Base-by-base conservation (phyloP, 805 yeast species). In the Saturnispora sanitii region DNA sequence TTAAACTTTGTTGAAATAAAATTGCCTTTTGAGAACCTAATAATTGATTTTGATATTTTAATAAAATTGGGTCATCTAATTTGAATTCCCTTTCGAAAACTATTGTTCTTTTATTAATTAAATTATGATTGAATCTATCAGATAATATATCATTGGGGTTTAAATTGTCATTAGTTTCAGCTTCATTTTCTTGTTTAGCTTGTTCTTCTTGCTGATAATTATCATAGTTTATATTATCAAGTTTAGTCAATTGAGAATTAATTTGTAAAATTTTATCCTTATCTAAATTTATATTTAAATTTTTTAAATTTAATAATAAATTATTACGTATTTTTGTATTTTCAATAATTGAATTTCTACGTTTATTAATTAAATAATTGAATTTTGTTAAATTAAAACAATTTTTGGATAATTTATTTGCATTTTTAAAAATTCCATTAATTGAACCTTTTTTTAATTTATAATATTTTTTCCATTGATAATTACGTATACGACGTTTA, bases 381-480 rank as follows among this genome's bases (percentile, higher is more conserved):
- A 27, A 27, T 9, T 27, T 27, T n/a, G 35, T 19, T 13, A 32
- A 9, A 15, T 32, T 19, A 19, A 5, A 11, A 6, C 37, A 43
- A 47, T 27, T 41, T 48, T n/a, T 49, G 38, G 19, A 42, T 45
- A 27, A 31, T 38, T 5, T 17, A 9, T 13, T 27, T 19, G 22
- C 30, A 21, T 15, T 28, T 16, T 12, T 17, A 27, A n/a, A 45
- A 25, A 41, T 18, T 29, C 33, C 33, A 17, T 39, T 47, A 28
- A 47, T 50, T 8, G 59, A 56, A 7, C 77, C 76, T 18, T 61
- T 51, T 47, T 65, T 70, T 23, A 60, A 58, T 38, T 60, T 64
- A 66, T 69, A 74, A 46, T 68, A 74, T 48, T 60, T 60, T 18
- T 54, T 48, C 79, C 79, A 74, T 51, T 66, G 74, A 35, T 57